Evolutionary conservation across 768 basidiomycete species (phyloP), one percentile per base, ranked within the genome.

Genomic region (Saitozyma sp.): DNA sequence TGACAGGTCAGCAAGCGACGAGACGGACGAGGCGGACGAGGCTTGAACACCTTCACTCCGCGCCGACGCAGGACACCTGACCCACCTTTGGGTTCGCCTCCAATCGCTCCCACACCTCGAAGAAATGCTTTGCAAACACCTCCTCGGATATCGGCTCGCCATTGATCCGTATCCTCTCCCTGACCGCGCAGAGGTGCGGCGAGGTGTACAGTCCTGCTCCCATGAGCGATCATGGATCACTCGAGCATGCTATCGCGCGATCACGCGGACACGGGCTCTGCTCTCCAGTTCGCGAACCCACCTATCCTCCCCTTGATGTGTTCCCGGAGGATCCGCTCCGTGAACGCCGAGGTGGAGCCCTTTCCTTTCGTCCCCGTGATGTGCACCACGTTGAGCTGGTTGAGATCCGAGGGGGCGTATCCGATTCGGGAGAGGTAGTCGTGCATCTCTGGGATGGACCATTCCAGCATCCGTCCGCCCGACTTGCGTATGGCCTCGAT

Each of bases 321-420:
- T 88, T 67, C 81, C n/a, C 91, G 85, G 54, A 98, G 82, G 57
- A 97, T 87, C 9, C 89, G 90, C 70, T 92, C 89, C 5, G 86
- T 85, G 72, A 98, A 98, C 8, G 96, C 95, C 67, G 90, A 91
- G 1, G 96, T 93, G 3, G 95, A 98, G 8, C 95, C 95, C 78
- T 99, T 99, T 41, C 95, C 95, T 81, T 99, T 99, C 5, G 96
- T 98, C 4, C 95, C 95, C 9, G 95, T 94, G 68, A 99, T 87
- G 82, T 99, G 95, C 52, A 98, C 86, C 61, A 95, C 92, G 78
- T 97, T 95, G 58, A 99, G 83, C 20, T 81, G 80, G 76, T 97
- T 93, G 49, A 99, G 84, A 66, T 94, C 88, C 61, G 86, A 83
- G 48, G 89, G 85, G 66, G 82, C 82, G 79, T 98, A 92, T 13